Evolutionary conservation across 2,329 filamentous ascomycete genomes (phyloP).

Genomic region (Ophiostoma montium): DNA sequence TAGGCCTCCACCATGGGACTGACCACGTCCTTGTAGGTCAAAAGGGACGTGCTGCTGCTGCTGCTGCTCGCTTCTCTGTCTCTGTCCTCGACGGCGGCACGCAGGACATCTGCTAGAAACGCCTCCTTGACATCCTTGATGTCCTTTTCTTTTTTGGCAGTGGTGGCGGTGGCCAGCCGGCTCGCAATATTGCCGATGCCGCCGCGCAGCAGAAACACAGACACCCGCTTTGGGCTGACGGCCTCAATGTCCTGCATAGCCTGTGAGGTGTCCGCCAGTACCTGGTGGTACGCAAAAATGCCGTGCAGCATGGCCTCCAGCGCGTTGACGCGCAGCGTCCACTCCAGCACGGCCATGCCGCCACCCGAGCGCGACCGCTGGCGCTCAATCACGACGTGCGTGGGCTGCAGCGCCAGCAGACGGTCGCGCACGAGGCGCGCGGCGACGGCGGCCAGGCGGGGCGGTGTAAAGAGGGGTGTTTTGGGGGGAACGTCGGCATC

Average conservation of each 20-base stretch:
- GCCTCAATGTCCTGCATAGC: conserved; percentile 24
- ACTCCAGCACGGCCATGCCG: conserved; percentile 54
- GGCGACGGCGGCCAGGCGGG: conserved; percentile 21
- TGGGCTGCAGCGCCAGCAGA: conserved; percentile 39
- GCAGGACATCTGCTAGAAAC: conserved; percentile 9
- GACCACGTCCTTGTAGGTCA: not conserved
- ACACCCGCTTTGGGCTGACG: conserved; percentile 36
- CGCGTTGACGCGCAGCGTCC: conserved; percentile 71
- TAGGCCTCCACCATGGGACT: conserved; percentile 9
- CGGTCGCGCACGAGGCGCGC: conserved; percentile 21
- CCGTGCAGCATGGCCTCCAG: conserved; percentile 73
- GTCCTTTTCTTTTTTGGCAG: conserved; percentile 12
- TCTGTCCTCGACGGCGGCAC: not conserved
- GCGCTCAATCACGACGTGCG: conserved; percentile 54
- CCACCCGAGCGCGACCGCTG: conserved; percentile 51
- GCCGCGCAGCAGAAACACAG: conserved; percentile 33
- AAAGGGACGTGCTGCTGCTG: not conserved
- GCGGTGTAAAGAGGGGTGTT: conserved; percentile 19
- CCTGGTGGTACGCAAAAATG: conserved; percentile 41
- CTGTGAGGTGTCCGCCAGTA: conserved; percentile 9
- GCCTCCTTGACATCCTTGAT: conserved; percentile 16
- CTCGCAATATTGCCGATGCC: conserved; percentile 1
- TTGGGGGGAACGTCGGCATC: not conserved
- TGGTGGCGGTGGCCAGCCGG: not conserved
- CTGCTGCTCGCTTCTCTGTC: too few species aligned